Evolutionary conservation across 192 early-diverging fungal genomes (phyloP), one percentile per base, ranked within the genome.

Genomic region (Lobosporangium transversale): DNA sequence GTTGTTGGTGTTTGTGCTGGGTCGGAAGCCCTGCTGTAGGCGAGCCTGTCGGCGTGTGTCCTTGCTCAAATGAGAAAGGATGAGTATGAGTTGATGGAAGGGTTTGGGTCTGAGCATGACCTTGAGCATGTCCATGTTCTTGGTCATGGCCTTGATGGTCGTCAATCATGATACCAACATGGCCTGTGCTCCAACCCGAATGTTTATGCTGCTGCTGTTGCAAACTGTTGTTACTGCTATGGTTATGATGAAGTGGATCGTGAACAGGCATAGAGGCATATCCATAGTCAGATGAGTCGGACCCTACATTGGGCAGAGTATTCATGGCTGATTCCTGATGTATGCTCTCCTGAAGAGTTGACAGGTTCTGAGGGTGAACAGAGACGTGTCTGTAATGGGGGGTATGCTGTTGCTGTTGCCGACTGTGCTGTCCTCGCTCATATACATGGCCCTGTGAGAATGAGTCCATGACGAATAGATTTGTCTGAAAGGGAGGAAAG

Each of bases 101-200:
- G 8, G 8, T 14, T 40, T 14, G 8, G 18, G 17, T 66, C n/a
- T 23, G 20, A 8, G 24, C 40, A n/a, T 31, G 37, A 31, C 53
- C 70, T 14, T 54, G 55, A 17, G 42, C 44, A 37, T 71, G 44
- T 11, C 14, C 37, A 47, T 55, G 54, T 57, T 35, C 63, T 3
- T 42, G 27, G 44, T 66, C 53, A 49, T 23, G 53, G 18, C 36
- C 35, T 23, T 59, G 57, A 18, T 59, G 67, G 49, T 69, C 50
- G 51, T 76, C 73, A 36, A 76, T 66, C 23, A 17, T 67, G 57
- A 76, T 76, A 52, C 73, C 73, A 2, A 76, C 73, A 35, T 76
- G 64, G 58, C 64, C 63, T 62, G 57, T 65, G 57, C 64, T 62
- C 52, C 52, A 53, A 21, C 62, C 58, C 12, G 51, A 30, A 30